Evolutionary conservation across 2,329 filamentous ascomycete genomes (phyloP).

Genomic region (Claviceps paspali): DNA sequence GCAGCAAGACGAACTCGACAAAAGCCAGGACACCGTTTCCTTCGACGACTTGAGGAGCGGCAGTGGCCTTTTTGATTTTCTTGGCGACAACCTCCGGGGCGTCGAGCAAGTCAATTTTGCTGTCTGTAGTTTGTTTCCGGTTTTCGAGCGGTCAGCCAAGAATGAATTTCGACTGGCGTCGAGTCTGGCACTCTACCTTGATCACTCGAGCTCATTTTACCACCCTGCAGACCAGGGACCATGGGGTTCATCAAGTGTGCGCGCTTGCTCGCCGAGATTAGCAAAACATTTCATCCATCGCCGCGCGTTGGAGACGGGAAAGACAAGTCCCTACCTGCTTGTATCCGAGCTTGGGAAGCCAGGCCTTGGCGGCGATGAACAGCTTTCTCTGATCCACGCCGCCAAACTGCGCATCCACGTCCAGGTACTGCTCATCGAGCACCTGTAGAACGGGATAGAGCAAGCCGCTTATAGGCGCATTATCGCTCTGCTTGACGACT

Average conservation of each 20-base stretch:
- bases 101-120: constrained; percentile 91
- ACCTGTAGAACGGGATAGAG: constrained; percentile 51
- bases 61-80: constrained; percentile 77
- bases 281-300: neutral
- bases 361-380: constrained; percentile 73
- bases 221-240: constrained; percentile 71
- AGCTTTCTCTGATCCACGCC: constrained; percentile 78
- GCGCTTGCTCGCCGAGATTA: constrained; percentile 10
- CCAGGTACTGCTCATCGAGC: constrained; percentile 78
- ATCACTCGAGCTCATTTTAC: constrained; percentile 75
- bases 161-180: too few species aligned
- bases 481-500: constrained; percentile 81
- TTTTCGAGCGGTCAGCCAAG: too few species aligned
- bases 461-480: constrained; percentile 45
- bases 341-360: constrained; percentile 75
- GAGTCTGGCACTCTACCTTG: constrained; percentile 36
- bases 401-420: constrained; percentile 79
- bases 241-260: constrained; percentile 47
- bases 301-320: too few species aligned
- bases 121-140: constrained; percentile 33
- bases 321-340: constrained; percentile 43
- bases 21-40: constrained; percentile 80
- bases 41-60: constrained; percentile 59
- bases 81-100: constrained; percentile 55
- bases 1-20: constrained; percentile 74